A percentile compares a stretch with the other conserved stretches of the same genome.
phyloP scores from a whole-genome alignment of 2,329 filamentous ascomycete species.

The Hymenoscyphus fructigenus region DNA sequence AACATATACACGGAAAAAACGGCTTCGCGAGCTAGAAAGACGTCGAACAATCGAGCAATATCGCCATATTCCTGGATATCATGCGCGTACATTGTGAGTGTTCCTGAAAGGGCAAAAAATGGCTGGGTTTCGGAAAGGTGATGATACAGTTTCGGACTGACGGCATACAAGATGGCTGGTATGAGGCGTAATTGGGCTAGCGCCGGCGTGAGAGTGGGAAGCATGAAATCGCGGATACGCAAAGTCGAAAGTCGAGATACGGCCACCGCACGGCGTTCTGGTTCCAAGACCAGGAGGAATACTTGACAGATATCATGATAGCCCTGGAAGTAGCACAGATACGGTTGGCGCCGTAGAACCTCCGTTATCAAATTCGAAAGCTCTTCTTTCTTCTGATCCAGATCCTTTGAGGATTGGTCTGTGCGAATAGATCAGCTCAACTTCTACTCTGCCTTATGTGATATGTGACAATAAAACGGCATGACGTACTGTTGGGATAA shows the following conservation, averaged over 20 bases:
- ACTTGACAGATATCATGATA: constrained; percentile 99
- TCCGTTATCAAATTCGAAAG: constrained; percentile 78
- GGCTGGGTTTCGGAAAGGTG: constrained; percentile 80
- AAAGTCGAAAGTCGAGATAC: constrained; percentile 83
- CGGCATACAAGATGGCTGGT: constrained; percentile 72
- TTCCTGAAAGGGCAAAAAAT: constrained; percentile 91
- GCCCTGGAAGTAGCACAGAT: constrained; percentile 94
- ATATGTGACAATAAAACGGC: constrained; percentile 25
- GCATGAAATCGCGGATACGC: constrained; percentile 96
- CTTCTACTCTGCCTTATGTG: constrained; percentile 15
- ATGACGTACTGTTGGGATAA: constrained; percentile 73
- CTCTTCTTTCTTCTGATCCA: constrained; percentile 69
- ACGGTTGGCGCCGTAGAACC: constrained; percentile 76
- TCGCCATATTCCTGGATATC: constrained; percentile 88
- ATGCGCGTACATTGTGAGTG: constrained; percentile 93
- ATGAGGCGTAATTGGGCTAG: constrained; percentile 84
- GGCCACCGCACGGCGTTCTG: constrained; percentile 57
- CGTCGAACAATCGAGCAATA: constrained; percentile 90
- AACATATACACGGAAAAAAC: constrained; percentile 90
- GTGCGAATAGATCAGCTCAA: constrained; percentile 28
- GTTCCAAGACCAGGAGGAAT: constrained; percentile 78
- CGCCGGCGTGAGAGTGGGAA: constrained; percentile 79
- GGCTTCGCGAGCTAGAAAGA: constrained; percentile 82
- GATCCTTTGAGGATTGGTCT: constrained; percentile 69
- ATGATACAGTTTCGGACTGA: constrained; percentile 67